Evolutionary conservation across 441 rosid genomes (phyloP), one percentile per base, ranked within the genome.

Genomic region (Pelargonium australe): DNA sequence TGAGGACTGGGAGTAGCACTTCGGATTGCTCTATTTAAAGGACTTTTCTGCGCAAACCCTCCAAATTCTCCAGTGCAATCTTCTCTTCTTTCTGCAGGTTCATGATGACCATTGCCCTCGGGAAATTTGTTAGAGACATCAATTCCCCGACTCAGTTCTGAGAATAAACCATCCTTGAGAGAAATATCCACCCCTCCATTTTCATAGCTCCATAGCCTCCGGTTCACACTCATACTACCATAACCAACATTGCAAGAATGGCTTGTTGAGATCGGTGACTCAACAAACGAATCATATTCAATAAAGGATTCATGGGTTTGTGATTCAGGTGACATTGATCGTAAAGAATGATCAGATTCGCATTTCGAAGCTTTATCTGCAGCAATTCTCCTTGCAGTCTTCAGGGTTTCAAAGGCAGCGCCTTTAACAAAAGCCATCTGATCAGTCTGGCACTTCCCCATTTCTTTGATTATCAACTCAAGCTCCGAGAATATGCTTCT

Each of bases 371-470:
- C 93, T 74, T 78, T 77, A 66, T 86, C 91, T 16, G 49, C 49
- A 14, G 79, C 75, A 53, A 93, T 84, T 69, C 79, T 84, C 80
- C 83, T 80, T 20, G 94, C 98, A 75, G 89, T 85, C 79, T 84
- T 87, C 77, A 83, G 73, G 69, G 99, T 88, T 76, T 91, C 98
- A 72, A 76, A 82, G 75, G 97, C 98, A 70, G 97, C 97, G 61
- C 86, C 89, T 75, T 80, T 86, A 65, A 96, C 97, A 75, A 68
- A 85, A 69, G 95, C 84, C 91, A 85, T 85, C 70, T 81, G 82
- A 81, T 96, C 98, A 17, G 85, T 83, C 72, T 85, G 86, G 69
- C 86, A 86, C 68, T 85, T 90, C 82, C 79, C 95, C 96, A 93
- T 89, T 83, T 89, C 97, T 68, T 78, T 79, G 9, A 78, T 77